These are phyloP conservation scores for Aspergillus saccharolyticus DNA, from an alignment of 495 filamentous ascomycete genomes.

Conservation along the genomic window DNA sequence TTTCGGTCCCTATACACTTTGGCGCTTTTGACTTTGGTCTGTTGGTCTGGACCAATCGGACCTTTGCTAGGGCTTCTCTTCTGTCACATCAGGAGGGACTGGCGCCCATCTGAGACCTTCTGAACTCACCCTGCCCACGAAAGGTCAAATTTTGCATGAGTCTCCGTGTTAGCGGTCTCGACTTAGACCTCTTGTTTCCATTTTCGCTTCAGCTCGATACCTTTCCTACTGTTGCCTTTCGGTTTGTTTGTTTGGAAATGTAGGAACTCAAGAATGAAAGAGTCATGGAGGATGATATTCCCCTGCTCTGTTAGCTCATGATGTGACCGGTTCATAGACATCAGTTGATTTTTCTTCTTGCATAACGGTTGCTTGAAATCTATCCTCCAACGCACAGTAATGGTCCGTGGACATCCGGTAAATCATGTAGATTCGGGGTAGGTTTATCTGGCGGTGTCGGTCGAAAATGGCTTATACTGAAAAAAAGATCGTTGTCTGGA, in stretches of 20 bases:
- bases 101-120: conserved; percentile 1
- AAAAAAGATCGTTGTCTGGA: too few species aligned
- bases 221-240: conserved; percentile 8
- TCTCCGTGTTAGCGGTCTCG: conserved; percentile 12
- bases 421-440: too few species aligned
- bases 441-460: too few species aligned
- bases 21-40: conserved; percentile 11
- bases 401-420: too few species aligned
- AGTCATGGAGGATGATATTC: not conserved
- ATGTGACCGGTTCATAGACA: conserved; percentile 23
- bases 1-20: not conserved
- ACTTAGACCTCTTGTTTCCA: conserved; percentile 12
- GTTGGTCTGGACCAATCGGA: conserved; percentile 18
- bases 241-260: conserved; percentile 9
- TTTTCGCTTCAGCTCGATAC: conserved; percentile 11
- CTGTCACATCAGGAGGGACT: not conserved
- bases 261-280: not conserved
- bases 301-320: conserved; percentile 8
- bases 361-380: too few species aligned
- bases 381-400: too few species aligned
- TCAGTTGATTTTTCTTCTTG: conserved; percentile 15
- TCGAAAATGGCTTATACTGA: too few species aligned
- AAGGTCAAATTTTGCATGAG: conserved; percentile 20
- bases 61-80: not conserved
- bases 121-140: conserved; percentile 16